These are phyloP conservation scores for Martiniozyma asiatica DNA, from an alignment of 1,139 yeast species.

Conservation along the genomic window DNA sequence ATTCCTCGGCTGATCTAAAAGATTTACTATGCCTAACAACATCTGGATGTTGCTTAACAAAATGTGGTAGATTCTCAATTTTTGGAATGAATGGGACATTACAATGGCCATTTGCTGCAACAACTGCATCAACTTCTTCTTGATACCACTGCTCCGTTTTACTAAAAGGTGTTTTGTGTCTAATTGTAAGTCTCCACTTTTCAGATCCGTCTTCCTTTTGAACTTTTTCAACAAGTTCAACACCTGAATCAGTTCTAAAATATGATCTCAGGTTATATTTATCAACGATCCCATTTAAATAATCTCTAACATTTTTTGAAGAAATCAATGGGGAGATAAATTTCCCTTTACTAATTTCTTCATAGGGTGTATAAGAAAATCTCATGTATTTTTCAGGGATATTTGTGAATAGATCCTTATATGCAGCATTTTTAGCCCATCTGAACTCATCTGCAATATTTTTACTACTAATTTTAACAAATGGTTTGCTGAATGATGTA, in stretches of 20 bases:
- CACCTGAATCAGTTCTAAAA: slow-evolving; percentile 28
- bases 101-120: slow-evolving; percentile 38
- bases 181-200: slow-evolving; percentile 11
- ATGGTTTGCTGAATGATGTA: slow-evolving; percentile 8
- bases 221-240: slow-evolving; percentile 26
- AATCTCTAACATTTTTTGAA: slow-evolving; percentile 24
- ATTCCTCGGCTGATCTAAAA: slow-evolving; percentile 30
- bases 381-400: slow-evolving; percentile 35
- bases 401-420: slow-evolving; percentile 34
- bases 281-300: slow-evolving; percentile 21
- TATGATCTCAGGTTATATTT: slow-evolving; percentile 24
- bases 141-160: slow-evolving; percentile 22
- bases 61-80: slow-evolving; percentile 30
- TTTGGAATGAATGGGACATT: slow-evolving; percentile 35
- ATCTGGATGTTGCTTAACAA: slow-evolving; percentile 26
- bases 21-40: slow-evolving; percentile 20
- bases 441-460: slow-evolving; percentile 7
- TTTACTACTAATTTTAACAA: slow-evolving; percentile 4
- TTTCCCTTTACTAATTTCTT: slow-evolving; percentile 6
- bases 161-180: slow-evolving; percentile 9
- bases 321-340: slow-evolving; percentile 20
- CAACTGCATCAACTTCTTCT: slow-evolving; percentile 31
- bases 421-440: slow-evolving; percentile 21
- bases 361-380: slow-evolving; percentile 24
- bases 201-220: slow-evolving; percentile 11